Evolutionary conservation across 2,329 filamentous ascomycete genomes (phyloP), one percentile per base, ranked within the genome.

Genomic region (Scytalidium lignicola): DNA sequence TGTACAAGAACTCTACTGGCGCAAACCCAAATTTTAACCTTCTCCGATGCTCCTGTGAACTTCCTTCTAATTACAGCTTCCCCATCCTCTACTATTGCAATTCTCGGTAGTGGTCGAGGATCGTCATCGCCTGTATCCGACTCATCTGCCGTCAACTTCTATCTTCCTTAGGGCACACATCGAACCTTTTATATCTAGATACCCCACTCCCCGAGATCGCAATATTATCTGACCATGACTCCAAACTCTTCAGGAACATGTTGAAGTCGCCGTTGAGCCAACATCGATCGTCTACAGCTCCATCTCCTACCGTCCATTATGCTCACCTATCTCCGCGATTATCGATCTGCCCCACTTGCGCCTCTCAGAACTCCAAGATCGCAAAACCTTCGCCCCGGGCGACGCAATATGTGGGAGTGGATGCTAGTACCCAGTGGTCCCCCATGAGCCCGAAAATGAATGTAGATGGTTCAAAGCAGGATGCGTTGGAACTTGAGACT

Each of bases 341-440:
- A 37, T 41, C 55, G 56, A 44, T 48, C 54, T 22, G 57, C 57
- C 48, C 54, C 60, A 41, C 47, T 59, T 48, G 60, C 55, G 22
- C 54, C 56, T 37, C 32, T 8, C 56, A 57, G 48, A 46, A 51
- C 41, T 55, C 58, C 23, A 53, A 49, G 26, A 43, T 43, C 51
- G 15, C 53, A 53, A 43, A 53, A 44, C 47, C 40, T 40, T 51
- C 46, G 22, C 48, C 32, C 22, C 53, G n/a, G 53, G 43, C 22
- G 46, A 46, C 52, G 32, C 58, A 55, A 54, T 59, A 62, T 59
- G 60, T 58, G 45, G 32, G 32, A 37, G 32, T 37, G 32, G 62
- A 64, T 49, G 58, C 56, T 43, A 55, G 51, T 20, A 64, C 60
- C 13, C 61, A 64, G 60, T 64, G 60, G 58, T 40, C 32, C n/a